Evolutionary conservation across 129 eudicot genomes (phyloP), one percentile per base, ranked within the genome.

Genomic region (Flaveria sonorensis): DNA sequence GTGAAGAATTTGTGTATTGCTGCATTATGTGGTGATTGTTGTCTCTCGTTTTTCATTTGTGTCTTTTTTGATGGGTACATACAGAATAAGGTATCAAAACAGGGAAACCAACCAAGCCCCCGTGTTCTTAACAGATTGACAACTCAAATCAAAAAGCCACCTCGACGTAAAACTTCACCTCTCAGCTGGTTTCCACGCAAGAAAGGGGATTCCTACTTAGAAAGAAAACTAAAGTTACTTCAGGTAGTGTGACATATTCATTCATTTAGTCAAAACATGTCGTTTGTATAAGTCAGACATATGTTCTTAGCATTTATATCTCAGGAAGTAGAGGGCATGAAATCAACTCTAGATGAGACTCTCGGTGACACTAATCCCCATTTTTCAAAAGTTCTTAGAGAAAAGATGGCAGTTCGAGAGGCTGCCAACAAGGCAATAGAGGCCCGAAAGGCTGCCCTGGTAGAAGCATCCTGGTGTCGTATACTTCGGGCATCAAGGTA

Each of bases 401-500:
- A 94, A 80, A 94, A 94, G 75, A 91, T 91, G 47, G 98, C 98
- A 30, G 90, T 92, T 24, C 82, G 79, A 82, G 96, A 87, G 79
- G 98, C 98, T 59, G 98, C 96, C n/a, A 81, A 83, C 42, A 91
- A 83, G 81, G 97, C 93, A 52, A 77, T 94, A 80, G 89, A 91
- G 71, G 97, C 97, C 24, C 87, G 93, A 77, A 94, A 91, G 77
- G 96, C 98, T 75, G 98, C 98, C 24, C 57, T 91, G 87, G 93
- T 94, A 51, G 98, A 94, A 84, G 93, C 97, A 43, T 94, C 97
- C n/a, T 94, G 98, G 98, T 94, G 97, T 80, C 86, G 93, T 28
- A 91, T 94, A 78, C 98, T 91, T 81, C 67, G 65, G 55, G 93
- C 98, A 52, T 92, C 98, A 13, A 78, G 95, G 98, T 90, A 80